Percentiles rank a stretch among this genome's conserved stretches.
phyloP scores from a whole-genome alignment of 768 basidiomycete species.

The Mycena metata region DNA sequence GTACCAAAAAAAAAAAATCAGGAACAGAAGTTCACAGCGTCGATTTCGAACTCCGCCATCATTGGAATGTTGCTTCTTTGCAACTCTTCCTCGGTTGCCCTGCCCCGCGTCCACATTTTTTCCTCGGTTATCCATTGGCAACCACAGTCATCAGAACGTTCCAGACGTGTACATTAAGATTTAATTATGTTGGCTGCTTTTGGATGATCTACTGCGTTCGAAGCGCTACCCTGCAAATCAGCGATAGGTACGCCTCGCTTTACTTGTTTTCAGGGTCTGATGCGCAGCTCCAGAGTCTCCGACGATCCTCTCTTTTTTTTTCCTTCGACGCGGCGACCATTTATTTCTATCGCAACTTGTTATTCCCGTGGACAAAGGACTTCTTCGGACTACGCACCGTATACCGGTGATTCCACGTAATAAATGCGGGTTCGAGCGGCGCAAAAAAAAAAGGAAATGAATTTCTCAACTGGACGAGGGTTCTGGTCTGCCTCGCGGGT shows the following conservation, averaged over 20 bases:
- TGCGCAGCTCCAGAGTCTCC: not conserved
- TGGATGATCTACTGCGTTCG: constrained; percentile 13
- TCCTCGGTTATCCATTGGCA: constrained; percentile 16
- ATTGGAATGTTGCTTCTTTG: not conserved
- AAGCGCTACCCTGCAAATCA: constrained; percentile 20
- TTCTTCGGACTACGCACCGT: constrained; percentile 22
- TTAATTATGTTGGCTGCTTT: constrained; percentile 2
- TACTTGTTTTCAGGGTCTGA: not conserved
- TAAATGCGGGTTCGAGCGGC: constrained; percentile 10
- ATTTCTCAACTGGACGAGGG: constrained; percentile 9
- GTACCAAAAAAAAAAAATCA: too few species aligned
- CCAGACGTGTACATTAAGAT: constrained; percentile 11
- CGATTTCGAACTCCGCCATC: constrained; percentile 27
- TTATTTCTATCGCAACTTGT: not conserved
- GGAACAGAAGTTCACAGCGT: too few species aligned
- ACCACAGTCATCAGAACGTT: constrained; percentile 9
- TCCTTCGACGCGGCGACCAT: not conserved
- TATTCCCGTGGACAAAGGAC: constrained; percentile 15
- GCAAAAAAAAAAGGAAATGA: constrained; percentile 18
- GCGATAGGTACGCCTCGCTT: not conserved
- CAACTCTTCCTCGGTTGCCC: constrained; percentile 8
- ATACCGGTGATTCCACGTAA: constrained; percentile 19
- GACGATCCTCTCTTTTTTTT: not conserved
- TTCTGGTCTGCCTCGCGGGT: constrained; percentile 17
- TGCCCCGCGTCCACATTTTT: not conserved